phyloP scores from a whole-genome alignment of 1,284 basidiomycete species.

The Trichosporon asahii region DNA sequence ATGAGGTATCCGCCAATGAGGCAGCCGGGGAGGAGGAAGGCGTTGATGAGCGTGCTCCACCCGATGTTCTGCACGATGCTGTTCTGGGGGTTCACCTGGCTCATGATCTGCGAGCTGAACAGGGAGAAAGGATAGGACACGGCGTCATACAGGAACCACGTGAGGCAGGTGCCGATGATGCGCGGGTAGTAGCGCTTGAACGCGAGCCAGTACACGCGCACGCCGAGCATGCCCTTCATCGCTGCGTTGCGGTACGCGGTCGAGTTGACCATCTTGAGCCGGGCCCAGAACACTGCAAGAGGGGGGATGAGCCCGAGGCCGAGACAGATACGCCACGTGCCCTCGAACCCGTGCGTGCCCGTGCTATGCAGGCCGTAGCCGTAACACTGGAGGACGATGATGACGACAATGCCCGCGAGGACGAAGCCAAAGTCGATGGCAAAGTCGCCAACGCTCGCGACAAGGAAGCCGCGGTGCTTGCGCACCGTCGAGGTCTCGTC shows the following conservation, averaged over 20 bases:
- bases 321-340: conserved; percentile 73
- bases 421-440: conserved; percentile 67
- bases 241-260: conserved; percentile 64
- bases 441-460: conserved; percentile 59
- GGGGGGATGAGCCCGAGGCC: conserved; percentile 68
- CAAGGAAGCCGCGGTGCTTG: conserved; percentile 30
- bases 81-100: conserved; percentile 55
- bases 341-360: conserved; percentile 62
- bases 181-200: conserved; percentile 66
- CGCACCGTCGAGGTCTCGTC: conserved; percentile 64
- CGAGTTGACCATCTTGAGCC: conserved; percentile 65
- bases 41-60: conserved; percentile 36
- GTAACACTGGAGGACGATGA: conserved; percentile 45
- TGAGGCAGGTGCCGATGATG: conserved; percentile 66
- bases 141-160: conserved; percentile 75
- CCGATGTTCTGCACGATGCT: conserved; percentile 47
- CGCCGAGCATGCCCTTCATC: conserved; percentile 57
- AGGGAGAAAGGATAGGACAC: conserved; percentile 71
- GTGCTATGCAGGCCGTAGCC: conserved; percentile 55
- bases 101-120: conserved; percentile 62
- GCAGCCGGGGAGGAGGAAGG: conserved; percentile 59
- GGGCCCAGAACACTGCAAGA: conserved; percentile 60
- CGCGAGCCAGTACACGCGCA: conserved; percentile 52
- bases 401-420: conserved; percentile 68
- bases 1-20: conserved; percentile 69